Evolutionary conservation across 2,329 filamentous ascomycete species (phyloP), one percentile per base, ranked within the genome.

Genomic region (Fusarium fracticaudum): DNA sequence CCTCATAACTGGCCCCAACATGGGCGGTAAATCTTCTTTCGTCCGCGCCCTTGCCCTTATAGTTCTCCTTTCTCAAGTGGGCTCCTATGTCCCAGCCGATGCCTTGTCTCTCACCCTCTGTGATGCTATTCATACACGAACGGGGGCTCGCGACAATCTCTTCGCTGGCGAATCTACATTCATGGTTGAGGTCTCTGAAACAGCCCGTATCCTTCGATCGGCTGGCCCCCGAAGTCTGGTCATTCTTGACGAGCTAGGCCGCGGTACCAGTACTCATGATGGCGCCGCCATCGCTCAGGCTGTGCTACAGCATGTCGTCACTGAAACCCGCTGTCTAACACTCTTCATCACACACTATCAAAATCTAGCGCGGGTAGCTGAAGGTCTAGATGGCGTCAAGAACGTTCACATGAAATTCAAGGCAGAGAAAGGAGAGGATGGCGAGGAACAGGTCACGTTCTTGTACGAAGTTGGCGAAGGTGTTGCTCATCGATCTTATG

Each of bases 341-440:
- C 87, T 99, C 47, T 99, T 99, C 86, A 98, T 99, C 81, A 99
- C 96, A 8, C 96, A 99, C 84, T 99, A 99, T 82, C 96, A 99
- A 84, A 92, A 92, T 74, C 89, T 99, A 2, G 90, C 91, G 15
- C 85, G 86, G 53, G 88, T 97, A 72, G 92, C 91, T 15, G 88
- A 91, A 33, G 91, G 90, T 4, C 93, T 97, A 67, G 82, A 86
- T 12, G 87, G 88, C 7, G 92, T 98, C 76, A 91, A 88, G 76
- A 98, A 98, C 81, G 94, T 98, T 53, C 96, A 99, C 81, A 98
- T 99, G 96, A 90, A 90, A 59, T 99, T 99, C 83, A 91, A 89
- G 8, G 80, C 79, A 5, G 82, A 83, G 15, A 80, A 75, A 10
- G 81, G 79, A 11, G 75, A 74, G 2, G 85, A 85, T 4, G 89